Conservation (phyloP, 2,329 filamentous ascomycete genomes). For the Claviceps lovelessii region DNA sequence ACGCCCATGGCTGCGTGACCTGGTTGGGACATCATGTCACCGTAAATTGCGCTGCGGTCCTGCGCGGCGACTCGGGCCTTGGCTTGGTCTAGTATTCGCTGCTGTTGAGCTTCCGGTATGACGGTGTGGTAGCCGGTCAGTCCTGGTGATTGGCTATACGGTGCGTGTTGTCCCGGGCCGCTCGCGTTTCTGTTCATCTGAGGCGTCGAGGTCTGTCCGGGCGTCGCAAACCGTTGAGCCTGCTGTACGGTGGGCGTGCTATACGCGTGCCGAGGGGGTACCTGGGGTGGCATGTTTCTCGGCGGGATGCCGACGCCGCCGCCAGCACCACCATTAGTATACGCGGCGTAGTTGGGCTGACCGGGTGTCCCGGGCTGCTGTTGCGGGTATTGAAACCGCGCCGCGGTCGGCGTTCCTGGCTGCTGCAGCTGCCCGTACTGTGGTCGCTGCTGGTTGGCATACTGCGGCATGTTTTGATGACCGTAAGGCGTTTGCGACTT, state of each 20-base stretch:
- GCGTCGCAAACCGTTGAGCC: slow-evolving; percentile 19
- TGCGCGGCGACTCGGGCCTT: slow-evolving; percentile 33
- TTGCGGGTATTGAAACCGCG: slow-evolving; percentile 26
- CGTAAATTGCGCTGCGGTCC: slow-evolving; percentile 26
- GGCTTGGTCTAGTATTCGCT: slow-evolving; percentile 36
- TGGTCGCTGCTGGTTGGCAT: slow-evolving; percentile 30
- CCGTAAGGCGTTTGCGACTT: slow-evolving; percentile 39
- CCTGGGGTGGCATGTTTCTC: slow-evolving; percentile 31
- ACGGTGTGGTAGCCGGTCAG: slow-evolving; percentile 34
- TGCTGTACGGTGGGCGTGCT: slow-evolving; percentile 24
- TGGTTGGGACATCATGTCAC: slow-evolving; percentile 34
- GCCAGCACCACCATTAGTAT: slow-evolving; percentile 26
- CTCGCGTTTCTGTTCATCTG: slow-evolving; percentile 22
- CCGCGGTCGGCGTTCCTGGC: slow-evolving; percentile 27
- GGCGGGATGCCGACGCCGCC: slow-evolving; percentile 17
- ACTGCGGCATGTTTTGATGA: slow-evolving; percentile 35
- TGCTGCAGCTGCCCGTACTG: slow-evolving; percentile 29
- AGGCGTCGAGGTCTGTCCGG: slow-evolving; percentile 13
- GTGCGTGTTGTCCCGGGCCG: slow-evolving; percentile 15
- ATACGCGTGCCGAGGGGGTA: slow-evolving; percentile 23
- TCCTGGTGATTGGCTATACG: slow-evolving; percentile 21
- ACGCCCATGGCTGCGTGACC: slow-evolving; percentile 19
- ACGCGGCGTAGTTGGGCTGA: slow-evolving; percentile 22
- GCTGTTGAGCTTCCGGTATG: slow-evolving; percentile 34
- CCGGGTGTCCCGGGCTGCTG: slow-evolving; percentile 16